Evolutionary conservation across 1,284 basidiomycete species (phyloP).

Genomic region (Austropuccinia psidii): DNA sequence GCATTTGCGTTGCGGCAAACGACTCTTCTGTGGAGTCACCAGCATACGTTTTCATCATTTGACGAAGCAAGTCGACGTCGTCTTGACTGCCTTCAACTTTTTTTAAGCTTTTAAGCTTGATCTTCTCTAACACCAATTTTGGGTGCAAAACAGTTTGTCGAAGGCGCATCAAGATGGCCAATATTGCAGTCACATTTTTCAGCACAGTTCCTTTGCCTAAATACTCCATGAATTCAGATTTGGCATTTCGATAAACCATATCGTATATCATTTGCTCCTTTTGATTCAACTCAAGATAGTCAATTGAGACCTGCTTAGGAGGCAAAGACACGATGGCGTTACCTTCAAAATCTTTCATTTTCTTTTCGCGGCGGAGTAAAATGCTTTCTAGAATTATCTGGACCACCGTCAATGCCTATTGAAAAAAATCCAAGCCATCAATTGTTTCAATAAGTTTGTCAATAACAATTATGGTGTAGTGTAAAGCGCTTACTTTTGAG

Average conservation of each 20-base stretch:
- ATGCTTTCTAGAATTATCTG: slow-evolving; percentile 76
- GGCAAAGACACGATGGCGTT: slow-evolving; percentile 76
- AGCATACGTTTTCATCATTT: slow-evolving; percentile 13
- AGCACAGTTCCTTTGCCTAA: slow-evolving; percentile 24
- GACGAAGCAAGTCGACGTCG: background rate
- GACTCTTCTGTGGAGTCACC: background rate
- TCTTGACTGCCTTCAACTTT: background rate
- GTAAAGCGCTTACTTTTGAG: slow-evolving; percentile 20
- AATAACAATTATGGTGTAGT: background rate
- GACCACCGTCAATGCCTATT: slow-evolving; percentile 84
- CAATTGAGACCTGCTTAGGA: slow-evolving; percentile 54
- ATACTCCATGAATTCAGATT: slow-evolving; percentile 15
- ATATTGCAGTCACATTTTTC: slow-evolving; percentile 24
- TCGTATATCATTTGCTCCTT: slow-evolving; percentile 26
- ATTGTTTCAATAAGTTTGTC: slow-evolving; percentile 30
- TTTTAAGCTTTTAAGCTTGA: background rate
- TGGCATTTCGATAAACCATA: slow-evolving; percentile 34
- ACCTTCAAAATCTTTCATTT: slow-evolving; percentile 79
- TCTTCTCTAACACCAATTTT: slow-evolving; percentile 11
- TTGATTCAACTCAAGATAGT: slow-evolving; percentile 6
- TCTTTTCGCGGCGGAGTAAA: slow-evolving; percentile 86
- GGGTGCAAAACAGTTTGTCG: slow-evolving; percentile 30
- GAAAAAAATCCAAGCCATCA: slow-evolving; percentile 58
- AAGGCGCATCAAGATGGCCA: slow-evolving; percentile 18
- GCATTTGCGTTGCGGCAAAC: slow-evolving; percentile 10